phyloP scores from a whole-genome alignment of 2,329 filamentous ascomycete species.

The Decorospora gaudefroyi region DNA sequence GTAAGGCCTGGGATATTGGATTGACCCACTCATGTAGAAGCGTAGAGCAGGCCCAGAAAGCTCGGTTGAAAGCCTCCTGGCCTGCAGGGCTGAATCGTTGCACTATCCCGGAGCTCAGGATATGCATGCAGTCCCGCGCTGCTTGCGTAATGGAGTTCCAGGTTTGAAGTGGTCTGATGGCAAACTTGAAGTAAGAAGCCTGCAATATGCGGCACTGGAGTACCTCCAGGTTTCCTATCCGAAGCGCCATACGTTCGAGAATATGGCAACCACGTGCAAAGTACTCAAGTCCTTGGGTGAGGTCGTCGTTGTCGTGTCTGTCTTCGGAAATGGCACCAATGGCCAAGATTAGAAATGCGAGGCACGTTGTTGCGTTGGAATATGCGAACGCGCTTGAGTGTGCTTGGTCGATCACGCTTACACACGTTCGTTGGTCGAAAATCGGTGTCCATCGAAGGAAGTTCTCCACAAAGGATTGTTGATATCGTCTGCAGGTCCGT shows the following conservation, averaged over 20 bases:
- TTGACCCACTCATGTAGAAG: constrained; percentile 27
- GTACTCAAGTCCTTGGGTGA: constrained; percentile 31
- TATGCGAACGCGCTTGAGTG: constrained; percentile 12
- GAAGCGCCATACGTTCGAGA: constrained; percentile 26
- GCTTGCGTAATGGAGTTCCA: constrained; percentile 36
- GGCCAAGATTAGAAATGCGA: constrained; percentile 30
- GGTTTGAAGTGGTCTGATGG: constrained; percentile 29
- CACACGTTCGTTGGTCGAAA: constrained; percentile 28
- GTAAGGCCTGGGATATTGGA: not conserved
- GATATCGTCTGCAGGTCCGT: constrained; percentile 28
- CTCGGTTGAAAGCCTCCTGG: constrained; percentile 33
- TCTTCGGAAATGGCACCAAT: constrained; percentile 32
- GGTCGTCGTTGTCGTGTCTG: constrained; percentile 18
- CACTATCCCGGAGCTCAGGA: constrained; percentile 24
- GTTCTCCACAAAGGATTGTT: constrained; percentile 35
- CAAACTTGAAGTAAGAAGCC: constrained; percentile 36
- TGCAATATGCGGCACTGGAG: constrained; percentile 35
- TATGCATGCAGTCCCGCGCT: constrained; percentile 25
- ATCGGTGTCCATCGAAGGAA: constrained; percentile 38
- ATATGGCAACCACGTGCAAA: constrained; percentile 30
- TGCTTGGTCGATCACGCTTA: constrained; percentile 26
- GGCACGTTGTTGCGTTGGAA: constrained; percentile 24
- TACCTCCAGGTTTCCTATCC: constrained; percentile 25
- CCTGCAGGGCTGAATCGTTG: constrained; percentile 24
- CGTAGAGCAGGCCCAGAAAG: constrained; percentile 36